These are phyloP conservation scores for Entomophthora muscae DNA, from an alignment of 371 early-diverging fungal genomes.

Conservation along the genomic window DNA sequence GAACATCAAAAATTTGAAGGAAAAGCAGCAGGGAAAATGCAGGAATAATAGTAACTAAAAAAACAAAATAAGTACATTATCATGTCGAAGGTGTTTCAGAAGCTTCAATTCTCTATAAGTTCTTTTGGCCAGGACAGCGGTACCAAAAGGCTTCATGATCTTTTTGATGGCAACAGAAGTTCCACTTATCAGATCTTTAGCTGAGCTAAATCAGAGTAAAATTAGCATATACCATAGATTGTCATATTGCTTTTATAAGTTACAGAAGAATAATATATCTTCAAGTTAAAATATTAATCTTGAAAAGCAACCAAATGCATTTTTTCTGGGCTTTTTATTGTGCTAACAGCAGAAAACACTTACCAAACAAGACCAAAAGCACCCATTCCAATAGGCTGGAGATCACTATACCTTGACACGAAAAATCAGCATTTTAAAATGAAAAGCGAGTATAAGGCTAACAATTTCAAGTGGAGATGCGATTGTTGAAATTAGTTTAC, in stretches of 20 bases:
- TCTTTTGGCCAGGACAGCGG: constrained; percentile 81
- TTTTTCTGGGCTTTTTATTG: not conserved
- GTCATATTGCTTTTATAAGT: too few species aligned
- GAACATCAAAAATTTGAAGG: too few species aligned
- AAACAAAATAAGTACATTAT: constrained; percentile 35
- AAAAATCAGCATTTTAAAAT: not conserved
- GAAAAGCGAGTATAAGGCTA: not conserved
- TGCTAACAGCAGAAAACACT: constrained; percentile 10
- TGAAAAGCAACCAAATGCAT: too few species aligned
- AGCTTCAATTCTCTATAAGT: constrained; percentile 86
- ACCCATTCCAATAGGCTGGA: constrained; percentile 94
- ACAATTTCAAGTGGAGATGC: not conserved
- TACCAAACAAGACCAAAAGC: constrained; percentile 94
- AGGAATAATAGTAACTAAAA: too few species aligned
- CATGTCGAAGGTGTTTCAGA: constrained; percentile 72
- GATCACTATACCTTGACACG: constrained; percentile 54
- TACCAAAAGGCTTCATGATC: constrained; percentile 83
- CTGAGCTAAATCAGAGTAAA: constrained; percentile 37
- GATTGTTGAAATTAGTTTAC: constrained; percentile 17
- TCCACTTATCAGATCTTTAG: constrained; percentile 62
- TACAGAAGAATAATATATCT: too few species aligned
- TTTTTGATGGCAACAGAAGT: constrained; percentile 87
- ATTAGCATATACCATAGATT: too few species aligned
- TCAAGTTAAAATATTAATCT: not conserved
- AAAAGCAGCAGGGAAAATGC: too few species aligned